Percentiles rank a stretch among this genome's conserved stretches.
These are phyloP conservation scores for Puccinia hordei DNA, from an alignment of 1,284 basidiomycete genomes.

Conservation along the genomic window DNA sequence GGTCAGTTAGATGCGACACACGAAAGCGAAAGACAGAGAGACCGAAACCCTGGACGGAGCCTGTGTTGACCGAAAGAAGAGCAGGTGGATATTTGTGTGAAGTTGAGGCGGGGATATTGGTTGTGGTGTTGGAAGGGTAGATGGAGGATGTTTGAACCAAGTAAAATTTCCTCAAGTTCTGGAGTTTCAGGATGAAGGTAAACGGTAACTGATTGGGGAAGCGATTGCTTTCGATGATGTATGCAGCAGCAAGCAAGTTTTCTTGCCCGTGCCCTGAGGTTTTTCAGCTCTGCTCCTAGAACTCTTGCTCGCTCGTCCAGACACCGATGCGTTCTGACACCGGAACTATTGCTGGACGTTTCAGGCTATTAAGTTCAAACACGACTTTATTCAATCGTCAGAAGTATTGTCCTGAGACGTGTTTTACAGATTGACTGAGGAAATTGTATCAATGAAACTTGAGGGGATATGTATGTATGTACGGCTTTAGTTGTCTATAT, in stretches of 20 bases:
- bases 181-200: slow-evolving; percentile 2
- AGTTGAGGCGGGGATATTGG: slow-evolving; percentile 19
- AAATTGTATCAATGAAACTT: neutral
- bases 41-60: neutral
- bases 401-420: slow-evolving; percentile 19
- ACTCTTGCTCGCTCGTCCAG: neutral
- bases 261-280: slow-evolving; percentile 9
- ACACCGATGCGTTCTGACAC: neutral
- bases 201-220: neutral
- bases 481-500: neutral
- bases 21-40: neutral
- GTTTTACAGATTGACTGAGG: slow-evolving; percentile 10
- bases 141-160: slow-evolving; percentile 25
- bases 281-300: slow-evolving; percentile 6
- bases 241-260: neutral
- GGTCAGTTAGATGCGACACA: slow-evolving; percentile 29
- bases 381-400: neutral
- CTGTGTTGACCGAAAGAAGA: slow-evolving; percentile 26
- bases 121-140: slow-evolving; percentile 29
- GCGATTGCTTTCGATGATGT: neutral
- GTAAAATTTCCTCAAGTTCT: slow-evolving; percentile 12
- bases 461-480: neutral
- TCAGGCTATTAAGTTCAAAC: slow-evolving; percentile 10
- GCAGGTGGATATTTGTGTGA: slow-evolving; percentile 10
- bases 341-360: slow-evolving; percentile 2